Evolutionary conservation across 306 rosid species (phyloP), one percentile per base, ranked within the genome.

Genomic region (Glycine latifolia): DNA sequence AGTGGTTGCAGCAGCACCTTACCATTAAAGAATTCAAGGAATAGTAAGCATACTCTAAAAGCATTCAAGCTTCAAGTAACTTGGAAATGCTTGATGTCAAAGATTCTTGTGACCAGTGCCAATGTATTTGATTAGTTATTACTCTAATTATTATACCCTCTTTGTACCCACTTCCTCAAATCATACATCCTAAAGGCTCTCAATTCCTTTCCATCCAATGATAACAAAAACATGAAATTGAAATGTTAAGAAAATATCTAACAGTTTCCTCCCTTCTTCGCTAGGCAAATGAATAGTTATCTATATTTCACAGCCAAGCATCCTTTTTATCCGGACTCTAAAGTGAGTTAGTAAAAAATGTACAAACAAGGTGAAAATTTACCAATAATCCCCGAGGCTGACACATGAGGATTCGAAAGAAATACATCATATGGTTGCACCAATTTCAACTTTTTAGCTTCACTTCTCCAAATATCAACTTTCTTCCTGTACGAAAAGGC

Each of bases 371-470:
- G 69, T 48, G 56, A 62, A 78, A 79, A 80, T 83, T 77, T 87
- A 93, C 99, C 98, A 53, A 90, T 85, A 71, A 85, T 90, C 87
- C 92, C 97, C 0, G 97, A 89, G 46, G 91, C 91, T 8, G 96
- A 90, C 76, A 91, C 85, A 4, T 76, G 92, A 54, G 98, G 91
- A 78, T 86, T 88, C 47, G 96, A 91, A 79, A 93, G 97, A 81
- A 95, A 93, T 2, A 89, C 31, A 84, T 95, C 99, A 88, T 81
- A 88, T 3, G 94, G 98, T 83, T 88, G 94, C 52, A 86, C 94
- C 87, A 80, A 77, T 85, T 82, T 91, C 88, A 89, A 67, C 87
- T 89, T 91, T 73, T 66, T 83, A 81, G 89, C 86, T 8, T 83
- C 87, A 81, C 97, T 91, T 84, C 87, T 89, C 99, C 99, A 93